phyloP scores from a whole-genome alignment of 345 rosid genomes.

The Triadica sebifera region DNA sequence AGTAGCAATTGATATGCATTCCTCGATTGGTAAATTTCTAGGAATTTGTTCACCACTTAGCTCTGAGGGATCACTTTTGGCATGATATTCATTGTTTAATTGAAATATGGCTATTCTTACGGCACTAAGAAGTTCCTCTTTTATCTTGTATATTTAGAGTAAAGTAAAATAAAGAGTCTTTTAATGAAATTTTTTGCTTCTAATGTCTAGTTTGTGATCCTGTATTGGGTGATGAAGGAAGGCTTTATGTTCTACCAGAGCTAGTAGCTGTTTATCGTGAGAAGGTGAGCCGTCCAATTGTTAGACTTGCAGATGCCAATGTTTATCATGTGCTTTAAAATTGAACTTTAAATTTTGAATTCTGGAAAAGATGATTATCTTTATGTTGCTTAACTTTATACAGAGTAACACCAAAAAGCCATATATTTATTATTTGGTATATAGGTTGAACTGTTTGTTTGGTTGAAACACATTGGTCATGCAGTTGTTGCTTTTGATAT shows the following conservation, averaged over 20 bases:
- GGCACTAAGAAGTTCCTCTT: not conserved
- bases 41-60: not conserved
- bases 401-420: not conserved
- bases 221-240: slow-evolving; percentile 98
- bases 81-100: not conserved
- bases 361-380: not conserved
- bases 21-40: not conserved
- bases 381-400: not conserved
- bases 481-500: slow-evolving; percentile 2
- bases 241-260: slow-evolving; percentile 90
- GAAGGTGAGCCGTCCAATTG: slow-evolving; percentile 50
- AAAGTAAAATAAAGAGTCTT: not conserved
- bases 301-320: not conserved
- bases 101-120: not conserved
- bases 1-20: not conserved
- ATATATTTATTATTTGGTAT: not conserved
- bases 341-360: not conserved
- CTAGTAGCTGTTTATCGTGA: slow-evolving; percentile 80
- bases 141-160: not conserved
- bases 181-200: slow-evolving; percentile 24
- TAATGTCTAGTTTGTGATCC: slow-evolving; percentile 88
- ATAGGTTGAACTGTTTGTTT: slow-evolving; percentile 1
- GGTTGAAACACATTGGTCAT: not conserved
- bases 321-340: not conserved
- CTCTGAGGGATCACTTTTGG: not conserved